Evolutionary conservation across 2,329 filamentous ascomycete species (phyloP).

Genomic region (Penicillium sp.): DNA sequence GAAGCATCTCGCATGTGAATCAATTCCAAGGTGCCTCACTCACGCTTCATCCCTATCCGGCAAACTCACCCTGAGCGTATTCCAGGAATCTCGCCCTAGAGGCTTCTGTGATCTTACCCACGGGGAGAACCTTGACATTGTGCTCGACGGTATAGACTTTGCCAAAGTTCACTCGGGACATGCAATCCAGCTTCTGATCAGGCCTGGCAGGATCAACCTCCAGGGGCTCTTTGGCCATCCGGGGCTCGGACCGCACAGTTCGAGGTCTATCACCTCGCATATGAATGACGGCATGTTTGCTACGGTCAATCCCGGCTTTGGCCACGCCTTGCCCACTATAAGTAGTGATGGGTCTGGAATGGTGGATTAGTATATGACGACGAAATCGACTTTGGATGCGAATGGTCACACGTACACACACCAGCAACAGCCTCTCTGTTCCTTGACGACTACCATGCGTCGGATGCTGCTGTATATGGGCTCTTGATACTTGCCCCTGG

Average conservation of each 20-base stretch:
- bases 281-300: slow-evolving; percentile 35
- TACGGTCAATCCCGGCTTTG: slow-evolving; percentile 30
- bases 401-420: slow-evolving; percentile 26
- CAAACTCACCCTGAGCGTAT: neutral
- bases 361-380: neutral
- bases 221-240: slow-evolving; percentile 33
- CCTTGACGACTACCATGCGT: slow-evolving; percentile 29
- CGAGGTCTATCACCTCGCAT: slow-evolving; percentile 16
- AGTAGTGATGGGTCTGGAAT: slow-evolving; percentile 33
- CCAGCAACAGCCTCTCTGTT: slow-evolving; percentile 22
- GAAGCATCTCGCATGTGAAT: neutral
- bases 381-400: neutral
- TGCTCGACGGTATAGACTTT: slow-evolving; percentile 38
- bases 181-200: slow-evolving; percentile 20
- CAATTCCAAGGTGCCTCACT: neutral
- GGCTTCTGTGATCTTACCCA: slow-evolving; percentile 28
- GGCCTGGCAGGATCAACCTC: slow-evolving; percentile 22
- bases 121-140: slow-evolving; percentile 36
- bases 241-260: slow-evolving; percentile 19
- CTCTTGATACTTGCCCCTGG: slow-evolving; percentile 18
- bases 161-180: slow-evolving; percentile 36
- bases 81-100: slow-evolving; percentile 21
- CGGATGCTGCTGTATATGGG: slow-evolving; percentile 25
- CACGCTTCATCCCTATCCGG: neutral
- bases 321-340: slow-evolving; percentile 31